Evolutionary conservation across 192 early-diverging fungal species (phyloP).

Genomic region (Tieghemiomyces parasiticus): DNA sequence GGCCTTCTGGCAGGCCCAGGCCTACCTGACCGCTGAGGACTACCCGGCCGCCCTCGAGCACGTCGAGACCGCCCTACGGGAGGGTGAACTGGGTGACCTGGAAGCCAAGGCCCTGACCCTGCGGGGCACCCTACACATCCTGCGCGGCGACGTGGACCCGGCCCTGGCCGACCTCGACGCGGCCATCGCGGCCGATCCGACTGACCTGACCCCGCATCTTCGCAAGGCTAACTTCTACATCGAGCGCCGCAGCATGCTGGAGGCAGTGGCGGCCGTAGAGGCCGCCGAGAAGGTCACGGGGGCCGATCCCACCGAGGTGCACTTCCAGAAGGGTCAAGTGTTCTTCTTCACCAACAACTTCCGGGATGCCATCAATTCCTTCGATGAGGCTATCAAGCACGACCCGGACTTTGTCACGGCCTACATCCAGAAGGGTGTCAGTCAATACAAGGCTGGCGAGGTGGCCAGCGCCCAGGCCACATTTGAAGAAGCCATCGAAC

Average conservation of each 20-base stretch:
- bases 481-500: conserved; percentile 63
- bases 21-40: conserved; percentile 28
- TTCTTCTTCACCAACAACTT: conserved; percentile 72
- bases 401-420: conserved; percentile 75
- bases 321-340: conserved; percentile 60
- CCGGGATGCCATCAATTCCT: conserved; percentile 67
- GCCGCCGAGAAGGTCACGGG: conserved; percentile 34
- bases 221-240: conserved; percentile 85
- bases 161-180: conserved; percentile 64
- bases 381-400: conserved; percentile 58
- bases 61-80: conserved; percentile 50
- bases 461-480: conserved; percentile 53
- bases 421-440: conserved; percentile 87
- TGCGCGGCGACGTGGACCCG: conserved; percentile 62
- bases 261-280: conserved; percentile 19
- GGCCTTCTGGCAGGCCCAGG: conserved; percentile 37
- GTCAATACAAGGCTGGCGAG: conserved; percentile 80
- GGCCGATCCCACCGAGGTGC: conserved; percentile 61
- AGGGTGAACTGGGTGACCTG: conserved; percentile 24
- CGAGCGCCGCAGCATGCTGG: conserved; percentile 50
- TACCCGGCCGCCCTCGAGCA: conserved; percentile 44
- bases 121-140: conserved; percentile 76
- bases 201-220: conserved; percentile 69
- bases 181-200: conserved; percentile 61
- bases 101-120: conserved; percentile 66